Evolutionary conservation across 1,284 basidiomycete species (phyloP).

Genomic region (Fomes fomentarius): DNA sequence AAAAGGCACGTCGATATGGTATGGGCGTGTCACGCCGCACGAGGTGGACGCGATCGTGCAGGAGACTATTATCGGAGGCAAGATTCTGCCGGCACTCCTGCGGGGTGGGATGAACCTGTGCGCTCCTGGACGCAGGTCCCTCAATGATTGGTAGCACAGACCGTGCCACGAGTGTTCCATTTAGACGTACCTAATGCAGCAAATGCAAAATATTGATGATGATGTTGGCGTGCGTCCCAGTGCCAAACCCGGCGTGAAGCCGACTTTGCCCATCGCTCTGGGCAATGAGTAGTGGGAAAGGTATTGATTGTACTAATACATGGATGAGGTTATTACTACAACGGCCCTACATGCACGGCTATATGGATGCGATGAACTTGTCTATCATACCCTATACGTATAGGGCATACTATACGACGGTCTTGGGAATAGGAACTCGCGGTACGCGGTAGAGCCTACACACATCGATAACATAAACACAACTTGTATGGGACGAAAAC

Average conservation of each 20-base stretch:
- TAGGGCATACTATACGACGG: slow-evolving; percentile 9
- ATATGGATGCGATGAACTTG: slow-evolving; percentile 3
- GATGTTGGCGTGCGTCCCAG: too few relatives aligned
- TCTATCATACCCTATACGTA: slow-evolving; percentile 9
- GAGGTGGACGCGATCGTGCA: slow-evolving; percentile 86
- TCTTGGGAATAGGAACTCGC: not conserved
- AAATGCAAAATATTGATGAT: too few relatives aligned
- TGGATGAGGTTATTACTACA: slow-evolving; percentile 20
- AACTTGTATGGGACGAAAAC: not conserved
- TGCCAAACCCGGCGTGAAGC: too few relatives aligned
- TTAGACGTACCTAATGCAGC: too few relatives aligned
- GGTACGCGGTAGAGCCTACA: too few relatives aligned
- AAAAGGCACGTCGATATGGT: slow-evolving; percentile 84
- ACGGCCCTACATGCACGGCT: slow-evolving; percentile 12
- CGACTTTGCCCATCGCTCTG: not conserved
- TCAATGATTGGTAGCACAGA: slow-evolving; percentile 79
- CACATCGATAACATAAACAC: not conserved
- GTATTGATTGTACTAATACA: slow-evolving; percentile 6
- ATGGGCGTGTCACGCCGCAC: slow-evolving; percentile 91
- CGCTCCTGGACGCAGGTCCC: slow-evolving; percentile 62
- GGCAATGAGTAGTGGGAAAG: not conserved
- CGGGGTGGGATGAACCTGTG: slow-evolving; percentile 81
- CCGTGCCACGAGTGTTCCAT: too few relatives aligned
- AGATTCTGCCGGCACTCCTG: slow-evolving; percentile 81
- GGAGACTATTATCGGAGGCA: slow-evolving; percentile 84